Base-by-base conservation (phyloP, 2,329 filamentous ascomycete species). In the Fusarium austroafricanum region DNA sequence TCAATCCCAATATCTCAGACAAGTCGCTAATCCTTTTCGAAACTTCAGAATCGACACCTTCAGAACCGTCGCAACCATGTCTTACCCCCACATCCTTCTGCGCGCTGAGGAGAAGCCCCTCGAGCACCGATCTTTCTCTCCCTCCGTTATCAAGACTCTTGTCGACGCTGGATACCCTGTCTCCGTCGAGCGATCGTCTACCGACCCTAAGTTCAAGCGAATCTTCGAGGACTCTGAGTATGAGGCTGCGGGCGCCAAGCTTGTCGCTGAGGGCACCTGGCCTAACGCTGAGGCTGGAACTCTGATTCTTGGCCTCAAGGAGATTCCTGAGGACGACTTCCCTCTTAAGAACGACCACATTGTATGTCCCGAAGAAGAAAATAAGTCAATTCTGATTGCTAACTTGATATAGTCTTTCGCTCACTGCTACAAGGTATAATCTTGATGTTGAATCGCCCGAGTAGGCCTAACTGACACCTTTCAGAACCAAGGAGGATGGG, bases 401-500 rank as follows among this genome's bases (percentile, higher is more conserved):
- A 43, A 70, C 20, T 15, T 20, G 10, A 2, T 15, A 6, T 7
- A 63, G 65, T 87, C 90, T 72, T 93, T 94, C 75, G 87, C 87
- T 37, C 90, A 93, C 77, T 90, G 89, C 80, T 93, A 90, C 82
- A 93, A 94, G 64, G 64, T 65, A 52, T 9, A 23, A 10, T 75
- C 84, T 92, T 68, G 86, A 89, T 73, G 92, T 92, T 17, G 20
- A 47, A 38, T 6, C 21, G 6, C 9, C 5, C 9, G n/a, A 8
- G 12, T n/a, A 18, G 9, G 12, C 18, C 4, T 14, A 75, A 86
- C 87, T 51, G 89, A 93, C 78, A 90, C 87, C 80, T 92, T 89
- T 82, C 92, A 93, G 85, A 81, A 87, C 70, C 93, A 96, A 80
- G 87, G 82, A 28, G 91, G 90, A 28, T 97, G 93, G 92, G 88